These are phyloP conservation scores for Turnera subulata DNA, from an alignment of 345 rosid genomes.

Conservation along the genomic window DNA sequence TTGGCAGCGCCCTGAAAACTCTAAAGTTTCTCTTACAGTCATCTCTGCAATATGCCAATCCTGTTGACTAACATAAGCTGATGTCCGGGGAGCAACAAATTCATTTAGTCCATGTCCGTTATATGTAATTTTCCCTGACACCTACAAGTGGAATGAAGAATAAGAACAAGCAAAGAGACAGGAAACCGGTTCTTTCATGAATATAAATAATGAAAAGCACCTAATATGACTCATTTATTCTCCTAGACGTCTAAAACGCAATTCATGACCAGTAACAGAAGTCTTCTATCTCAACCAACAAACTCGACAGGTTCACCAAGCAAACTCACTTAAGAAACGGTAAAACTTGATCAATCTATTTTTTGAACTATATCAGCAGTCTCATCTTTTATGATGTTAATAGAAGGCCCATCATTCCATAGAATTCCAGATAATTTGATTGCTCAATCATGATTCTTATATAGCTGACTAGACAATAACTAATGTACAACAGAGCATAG, in stretches of 20 bases:
- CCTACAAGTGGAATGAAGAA: conserved; percentile 36
- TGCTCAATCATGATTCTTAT: background rate
- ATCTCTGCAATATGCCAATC: conserved; percentile 96
- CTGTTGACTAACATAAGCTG: conserved; percentile 93
- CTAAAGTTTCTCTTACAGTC: conserved; percentile 85
- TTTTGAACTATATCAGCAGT: background rate
- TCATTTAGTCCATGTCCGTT: conserved; percentile 76
- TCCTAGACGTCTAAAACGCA: too few relatives aligned
- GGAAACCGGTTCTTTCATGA: too few relatives aligned
- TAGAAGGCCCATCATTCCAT: background rate
- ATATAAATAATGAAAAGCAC: too few relatives aligned
- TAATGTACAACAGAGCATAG: background rate
- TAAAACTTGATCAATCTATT: too few relatives aligned
- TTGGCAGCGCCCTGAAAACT: conserved; percentile 91
- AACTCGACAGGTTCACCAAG: too few relatives aligned
- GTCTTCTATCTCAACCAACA: too few relatives aligned
- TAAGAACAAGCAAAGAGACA: background rate
- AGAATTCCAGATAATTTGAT: background rate
- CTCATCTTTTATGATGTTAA: background rate
- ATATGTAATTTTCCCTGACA: conserved; percentile 72
- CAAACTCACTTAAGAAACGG: too few relatives aligned
- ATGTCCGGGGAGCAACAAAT: conserved; percentile 85
- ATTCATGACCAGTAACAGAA: too few relatives aligned
- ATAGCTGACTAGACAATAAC: background rate
- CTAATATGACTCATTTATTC: too few relatives aligned